Evolutionary conservation across 208 protist species (phyloP).

Genomic region (Crithidia brevicula): DNA sequence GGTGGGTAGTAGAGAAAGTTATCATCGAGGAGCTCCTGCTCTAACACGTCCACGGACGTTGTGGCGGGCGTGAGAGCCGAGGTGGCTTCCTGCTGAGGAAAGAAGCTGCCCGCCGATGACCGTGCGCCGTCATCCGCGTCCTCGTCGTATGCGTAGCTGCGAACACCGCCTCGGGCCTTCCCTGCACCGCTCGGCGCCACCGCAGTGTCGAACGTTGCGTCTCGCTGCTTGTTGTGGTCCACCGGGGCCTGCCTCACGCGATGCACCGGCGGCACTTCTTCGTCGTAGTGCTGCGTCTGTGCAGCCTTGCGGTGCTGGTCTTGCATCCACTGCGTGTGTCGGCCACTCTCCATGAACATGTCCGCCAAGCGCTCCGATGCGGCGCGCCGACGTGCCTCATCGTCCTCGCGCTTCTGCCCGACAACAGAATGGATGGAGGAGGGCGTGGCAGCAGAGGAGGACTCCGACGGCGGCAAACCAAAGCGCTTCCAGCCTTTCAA

Average conservation of each 20-base stretch:
- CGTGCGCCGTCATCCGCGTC: background rate
- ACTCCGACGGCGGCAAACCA: too few species aligned
- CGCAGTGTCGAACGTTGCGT: too few species aligned
- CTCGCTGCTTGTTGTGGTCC: too few species aligned
- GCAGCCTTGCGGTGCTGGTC: constrained; percentile 17
- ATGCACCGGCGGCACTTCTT: constrained; percentile 1
- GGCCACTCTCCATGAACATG: constrained; percentile 32
- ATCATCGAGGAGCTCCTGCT: constrained; percentile 86
- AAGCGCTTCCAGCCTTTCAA: constrained; percentile 32
- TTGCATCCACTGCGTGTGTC: constrained; percentile 28
- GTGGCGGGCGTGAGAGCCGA: background rate
- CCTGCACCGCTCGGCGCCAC: too few species aligned
- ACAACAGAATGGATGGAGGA: background rate
- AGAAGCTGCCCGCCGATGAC: background rate
- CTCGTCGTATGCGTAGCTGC: constrained; percentile 7
- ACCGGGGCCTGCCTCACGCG: too few species aligned
- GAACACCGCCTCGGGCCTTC: too few species aligned
- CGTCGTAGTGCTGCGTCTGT: constrained; percentile 4
- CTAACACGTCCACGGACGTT: constrained; percentile 41
- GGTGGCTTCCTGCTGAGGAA: too few species aligned
- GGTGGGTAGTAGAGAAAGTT: constrained; percentile 75
- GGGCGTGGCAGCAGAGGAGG: background rate
- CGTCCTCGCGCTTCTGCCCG: background rate
- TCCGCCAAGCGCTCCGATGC: constrained; percentile 24
- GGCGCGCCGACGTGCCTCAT: constrained; percentile 13